Evolutionary conservation across 225 moss, liverwort and hornwort species (phyloP).

Genomic region (Physcomitrium patens): DNA sequence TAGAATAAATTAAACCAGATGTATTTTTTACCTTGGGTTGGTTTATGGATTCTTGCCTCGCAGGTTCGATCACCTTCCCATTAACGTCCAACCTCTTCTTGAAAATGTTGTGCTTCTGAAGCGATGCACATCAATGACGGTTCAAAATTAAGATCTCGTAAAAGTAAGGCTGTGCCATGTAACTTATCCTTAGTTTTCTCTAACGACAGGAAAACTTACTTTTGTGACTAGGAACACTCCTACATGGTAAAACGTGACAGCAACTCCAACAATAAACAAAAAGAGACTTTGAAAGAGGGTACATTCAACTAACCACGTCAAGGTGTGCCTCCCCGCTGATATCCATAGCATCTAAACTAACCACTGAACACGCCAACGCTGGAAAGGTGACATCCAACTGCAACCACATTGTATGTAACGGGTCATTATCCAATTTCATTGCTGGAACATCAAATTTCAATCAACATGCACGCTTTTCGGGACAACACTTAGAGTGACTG

Average conservation of each 20-base stretch:
- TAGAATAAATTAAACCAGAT: not conserved
- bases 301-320: slow-evolving; percentile 72
- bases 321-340: slow-evolving; percentile 99
- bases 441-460: not conserved
- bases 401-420: slow-evolving; percentile 24
- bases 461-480: slow-evolving; percentile 2
- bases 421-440: not conserved
- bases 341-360: slow-evolving; percentile 99
- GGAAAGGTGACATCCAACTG: slow-evolving; percentile 99
- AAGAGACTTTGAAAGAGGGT: not conserved
- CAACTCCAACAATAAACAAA: not conserved
- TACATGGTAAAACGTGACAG: not conserved
- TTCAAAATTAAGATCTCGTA: slow-evolving; percentile 10
- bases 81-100: slow-evolving; percentile 79
- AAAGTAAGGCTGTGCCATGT: not conserved
- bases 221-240: not conserved
- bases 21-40: slow-evolving; percentile 58
- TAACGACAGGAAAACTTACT: not conserved
- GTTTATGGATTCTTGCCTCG: slow-evolving; percentile 81
- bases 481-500: not conserved
- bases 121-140: slow-evolving; percentile 2
- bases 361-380: slow-evolving; percentile 90
- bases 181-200: not conserved
- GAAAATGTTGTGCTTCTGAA: slow-evolving; percentile 90
- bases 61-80: slow-evolving; percentile 81